Conservation (phyloP, 176 grass and related monocot species). For the Cenchrus purpureus region DNA sequence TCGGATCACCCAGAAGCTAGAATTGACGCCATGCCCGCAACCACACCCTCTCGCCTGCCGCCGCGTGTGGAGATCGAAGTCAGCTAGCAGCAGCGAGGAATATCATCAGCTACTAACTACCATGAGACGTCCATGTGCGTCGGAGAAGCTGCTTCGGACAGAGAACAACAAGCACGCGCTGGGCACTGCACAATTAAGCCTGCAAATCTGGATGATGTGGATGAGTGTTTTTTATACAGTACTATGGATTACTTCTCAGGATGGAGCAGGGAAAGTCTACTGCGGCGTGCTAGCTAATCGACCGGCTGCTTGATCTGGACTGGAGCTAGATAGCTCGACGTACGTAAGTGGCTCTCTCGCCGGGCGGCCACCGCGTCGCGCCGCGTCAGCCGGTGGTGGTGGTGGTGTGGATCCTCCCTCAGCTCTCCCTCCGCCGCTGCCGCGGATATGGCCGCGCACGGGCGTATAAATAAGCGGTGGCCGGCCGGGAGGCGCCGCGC, state of each 20-base stretch:
- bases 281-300: not conserved
- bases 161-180: too few relatives aligned
- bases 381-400: too few relatives aligned
- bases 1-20: not conserved
- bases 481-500: conserved; percentile 7
- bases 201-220: not conserved
- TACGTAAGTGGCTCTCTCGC: not conserved
- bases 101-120: too few relatives aligned
- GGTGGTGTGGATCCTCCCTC: too few relatives aligned
- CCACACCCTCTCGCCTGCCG: not conserved
- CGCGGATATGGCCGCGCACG: not conserved
- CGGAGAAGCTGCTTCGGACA: not conserved
- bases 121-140: not conserved
- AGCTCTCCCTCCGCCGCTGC: not conserved
- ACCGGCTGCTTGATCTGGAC: not conserved
- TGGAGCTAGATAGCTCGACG: not conserved
- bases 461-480: conserved; percentile 32
- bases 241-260: too few relatives aligned
- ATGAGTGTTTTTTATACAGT: not conserved
- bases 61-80: not conserved
- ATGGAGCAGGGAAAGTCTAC: not conserved
- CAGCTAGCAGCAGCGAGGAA: too few relatives aligned
- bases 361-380: not conserved
- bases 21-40: not conserved
- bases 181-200: not conserved